These are phyloP conservation scores for Chrysosphaeria jannelii DNA, from an alignment of 2,329 filamentous ascomycete species.

Conservation along the genomic window DNA sequence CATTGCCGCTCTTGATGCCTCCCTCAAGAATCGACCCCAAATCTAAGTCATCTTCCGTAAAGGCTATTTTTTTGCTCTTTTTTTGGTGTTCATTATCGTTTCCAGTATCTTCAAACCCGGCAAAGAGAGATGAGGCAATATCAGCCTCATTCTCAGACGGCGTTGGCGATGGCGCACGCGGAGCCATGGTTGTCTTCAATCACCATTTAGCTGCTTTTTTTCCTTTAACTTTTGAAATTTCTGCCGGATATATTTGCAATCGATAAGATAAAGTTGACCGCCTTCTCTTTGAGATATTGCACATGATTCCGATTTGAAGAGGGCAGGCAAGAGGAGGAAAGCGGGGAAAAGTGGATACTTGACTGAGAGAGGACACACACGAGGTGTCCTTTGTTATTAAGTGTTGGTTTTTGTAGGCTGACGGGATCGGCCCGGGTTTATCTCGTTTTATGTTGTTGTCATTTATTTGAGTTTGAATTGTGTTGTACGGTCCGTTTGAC, in stretches of 20 bases:
- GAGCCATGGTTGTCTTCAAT: slow-evolving; percentile 39
- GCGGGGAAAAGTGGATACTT: too few relatives aligned
- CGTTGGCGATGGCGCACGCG: slow-evolving; percentile 48
- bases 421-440: too few relatives aligned
- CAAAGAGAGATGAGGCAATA: slow-evolving; percentile 52
- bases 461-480: too few relatives aligned
- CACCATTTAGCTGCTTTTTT: not conserved
- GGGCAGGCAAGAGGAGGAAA: too few relatives aligned
- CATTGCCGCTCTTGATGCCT: slow-evolving; percentile 9
- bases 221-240: not conserved
- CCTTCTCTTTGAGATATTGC: too few relatives aligned
- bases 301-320: too few relatives aligned
- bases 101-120: slow-evolving; percentile 11
- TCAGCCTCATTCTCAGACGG: slow-evolving; percentile 77
- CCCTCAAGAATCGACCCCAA: slow-evolving; percentile 29
- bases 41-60: slow-evolving; percentile 19
- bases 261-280: too few relatives aligned
- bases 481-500: too few relatives aligned
- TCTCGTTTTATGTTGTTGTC: too few relatives aligned
- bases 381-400: too few relatives aligned
- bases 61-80: slow-evolving; percentile 7
- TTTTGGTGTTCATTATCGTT: slow-evolving; percentile 14
- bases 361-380: too few relatives aligned
- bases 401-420: too few relatives aligned
- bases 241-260: not conserved